Base-by-base conservation (phyloP, 768 basidiomycete genomes). In the Leccinellum luteum region DNA sequence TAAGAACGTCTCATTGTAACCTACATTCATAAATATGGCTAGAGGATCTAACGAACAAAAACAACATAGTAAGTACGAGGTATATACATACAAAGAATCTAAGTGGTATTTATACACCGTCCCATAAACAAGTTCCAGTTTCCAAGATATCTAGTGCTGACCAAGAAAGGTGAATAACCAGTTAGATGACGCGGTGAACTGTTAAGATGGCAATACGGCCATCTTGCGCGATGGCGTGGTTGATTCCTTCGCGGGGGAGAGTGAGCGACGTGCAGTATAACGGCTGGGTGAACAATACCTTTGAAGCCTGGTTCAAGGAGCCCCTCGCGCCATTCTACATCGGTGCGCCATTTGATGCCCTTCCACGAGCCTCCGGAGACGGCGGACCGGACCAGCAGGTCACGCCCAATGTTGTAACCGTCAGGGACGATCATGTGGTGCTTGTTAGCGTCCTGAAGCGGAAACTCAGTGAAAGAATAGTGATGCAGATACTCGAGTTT, bases 371-470 rank as follows among this genome's bases (percentile, higher is more conserved):
- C 79, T 21, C 86, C 87, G 3, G 77, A 72, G 15, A 81, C 64
- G 10, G 92, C 92, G 8, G 76, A 81, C 44, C 81, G 76, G 17
- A 94, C 90, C 52, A 94, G 74, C 75, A 81, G 85, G 74, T 94
- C 87, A 10, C 92, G 84, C 9, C 92, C 92, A 59, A 82, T 71
- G 66, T 94, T 92, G 68, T 93, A 94, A 1, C 92, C 92, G 59
- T 94, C 73, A 5, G 82, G 81, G 12, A 83, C 79, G 53, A 94
- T 93, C 68, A 78, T 85, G 67, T 94, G 92, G 56, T 85, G 76
- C 64, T 81, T 83, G 15, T 75, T 75, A 2, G 84, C 86, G 61
- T 88, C 78, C 81, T 75, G 51, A 44, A 31, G 47, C 6, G 17
- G 19, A 21, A 52, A n/a, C 19, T 48, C 53, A 34, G 58, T 58